Percentiles rank a stretch among this genome's conserved stretches.
Evolutionary conservation across 1,139 yeast species (phyloP).

Genomic region (Pichia sp.): DNA sequence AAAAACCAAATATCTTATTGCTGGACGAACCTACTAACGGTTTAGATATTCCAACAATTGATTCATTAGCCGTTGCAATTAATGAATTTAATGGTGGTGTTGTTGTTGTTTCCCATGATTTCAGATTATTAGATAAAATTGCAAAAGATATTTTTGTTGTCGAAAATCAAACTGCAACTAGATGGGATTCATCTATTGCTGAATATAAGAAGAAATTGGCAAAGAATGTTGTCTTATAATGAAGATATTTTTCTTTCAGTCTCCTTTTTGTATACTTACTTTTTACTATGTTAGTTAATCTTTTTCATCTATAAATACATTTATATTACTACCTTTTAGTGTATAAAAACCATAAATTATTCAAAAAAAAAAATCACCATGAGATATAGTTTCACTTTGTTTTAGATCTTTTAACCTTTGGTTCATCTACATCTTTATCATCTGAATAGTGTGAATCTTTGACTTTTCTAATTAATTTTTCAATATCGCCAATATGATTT

Average conservation of each 20-base stretch:
- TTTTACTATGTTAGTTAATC: background rate
- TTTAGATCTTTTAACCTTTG: background rate
- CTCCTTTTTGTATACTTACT: background rate
- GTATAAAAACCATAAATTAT: background rate
- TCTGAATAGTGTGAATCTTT: background rate
- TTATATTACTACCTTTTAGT: background rate
- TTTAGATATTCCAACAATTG: constrained; percentile 96
- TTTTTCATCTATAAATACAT: background rate
- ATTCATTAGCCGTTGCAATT: constrained; percentile 95
- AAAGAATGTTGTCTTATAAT: constrained; percentile 66
- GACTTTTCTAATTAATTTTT: constrained; percentile 12
- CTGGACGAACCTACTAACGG: constrained; percentile 99
- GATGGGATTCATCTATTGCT: constrained; percentile 91
- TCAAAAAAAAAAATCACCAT: background rate
- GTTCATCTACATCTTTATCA: background rate
- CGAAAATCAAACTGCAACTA: constrained; percentile 88
- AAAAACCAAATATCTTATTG: constrained; percentile 87
- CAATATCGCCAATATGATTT: constrained; percentile 25
- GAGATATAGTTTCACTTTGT: background rate
- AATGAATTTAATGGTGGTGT: constrained; percentile 96
- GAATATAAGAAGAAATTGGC: constrained; percentile 94
- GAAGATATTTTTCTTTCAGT: background rate
- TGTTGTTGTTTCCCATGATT: constrained; percentile 97
- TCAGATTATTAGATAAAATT: constrained; percentile 94
- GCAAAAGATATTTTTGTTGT: constrained; percentile 97